Evolutionary conservation across 192 early-diverging fungal species (phyloP), one percentile per base, ranked within the genome.

Genomic region (Coemansia sp.): DNA sequence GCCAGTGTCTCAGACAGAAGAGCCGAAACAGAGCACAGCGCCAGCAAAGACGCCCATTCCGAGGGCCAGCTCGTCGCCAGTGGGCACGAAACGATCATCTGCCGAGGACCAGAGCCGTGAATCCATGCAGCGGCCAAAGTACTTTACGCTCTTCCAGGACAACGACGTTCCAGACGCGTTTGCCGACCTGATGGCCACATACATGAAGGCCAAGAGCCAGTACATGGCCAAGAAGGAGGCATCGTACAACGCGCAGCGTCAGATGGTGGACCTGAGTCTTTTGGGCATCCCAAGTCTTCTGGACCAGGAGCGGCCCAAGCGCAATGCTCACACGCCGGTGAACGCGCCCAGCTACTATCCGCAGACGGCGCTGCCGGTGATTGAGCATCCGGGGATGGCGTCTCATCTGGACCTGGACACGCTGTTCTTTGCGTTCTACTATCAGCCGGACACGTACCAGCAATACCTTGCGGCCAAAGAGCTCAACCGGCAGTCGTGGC

Each of bases 351-450:
- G 72, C 38, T 97, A 98, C 72, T 99, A 96, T 70, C 96, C 96
- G 67, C 92, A 97, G 65, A 92, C 91, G 12, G 85, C 88, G 29
- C 70, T 90, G 42, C 83, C 89, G 4, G 83, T 94, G 30, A 92
- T 96, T 61, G 94, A 94, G 48, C 89, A 90, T 60, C 87, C 94
- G 4, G 86, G 85, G 3, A 83, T 96, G 63, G 96, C 92, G 78
- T 91, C 96, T 69, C 92, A 91, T 68, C 90, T 97, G 72, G 94
- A 96, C 40, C 85, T 94, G 50, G 95, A 99, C 76, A 93, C 95
- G 33, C 83, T 99, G 61, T 99, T 98, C 79, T 99, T 93, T 74
- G 94, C 96, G 63, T 99, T 99, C 74, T 99, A 99, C 83, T 95
- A 95, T 80, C 94, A 93, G 75, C 94, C 93, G 75, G 94, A 93